Conservation (phyloP, 495 filamentous ascomycete genomes). For the Schizothecium vesticola region DNA sequence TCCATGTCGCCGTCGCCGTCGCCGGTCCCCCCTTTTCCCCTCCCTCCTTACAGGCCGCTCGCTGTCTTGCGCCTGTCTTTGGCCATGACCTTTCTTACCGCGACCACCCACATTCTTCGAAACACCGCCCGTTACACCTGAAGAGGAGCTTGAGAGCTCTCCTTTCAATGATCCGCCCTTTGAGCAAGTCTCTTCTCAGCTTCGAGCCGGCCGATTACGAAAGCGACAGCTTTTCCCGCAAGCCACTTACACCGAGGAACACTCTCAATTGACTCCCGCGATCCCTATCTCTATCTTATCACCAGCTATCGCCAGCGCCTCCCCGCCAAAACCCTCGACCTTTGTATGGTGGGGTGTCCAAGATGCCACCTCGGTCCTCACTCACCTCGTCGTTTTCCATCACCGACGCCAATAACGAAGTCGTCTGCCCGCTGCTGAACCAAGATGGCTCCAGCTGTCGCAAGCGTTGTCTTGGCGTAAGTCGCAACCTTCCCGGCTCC, state of each 20-base stretch:
- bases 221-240: constrained; percentile 23
- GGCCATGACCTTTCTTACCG: constrained; percentile 17
- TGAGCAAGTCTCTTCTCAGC: constrained; percentile 13
- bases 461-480: constrained; percentile 95
- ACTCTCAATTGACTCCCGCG: constrained; percentile 34
- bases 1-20: constrained; percentile 1
- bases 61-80: constrained; percentile 18
- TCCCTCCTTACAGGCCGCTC: constrained; percentile 32
- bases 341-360: constrained; percentile 52
- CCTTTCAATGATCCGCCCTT: constrained; percentile 18
- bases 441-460: constrained; percentile 96
- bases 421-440: constrained; percentile 92
- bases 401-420: constrained; percentile 87
- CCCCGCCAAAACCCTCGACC: constrained; percentile 25
- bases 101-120: constrained; percentile 35
- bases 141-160: constrained; percentile 31
- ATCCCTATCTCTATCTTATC: constrained; percentile 29
- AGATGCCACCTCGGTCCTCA: constrained; percentile 81
- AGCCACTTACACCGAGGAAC: constrained; percentile 19
- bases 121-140: constrained; percentile 47
- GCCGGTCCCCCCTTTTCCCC: constrained; percentile 23
- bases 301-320: constrained; percentile 32
- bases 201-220: constrained; percentile 15
- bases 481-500: constrained; percentile 38
- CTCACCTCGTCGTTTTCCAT: constrained; percentile 89